Percentiles rank a stretch among this genome's conserved stretches.
Conservation (phyloP, 2,329 filamentous ascomycete species). For the Colletotrichum falcatum region DNA sequence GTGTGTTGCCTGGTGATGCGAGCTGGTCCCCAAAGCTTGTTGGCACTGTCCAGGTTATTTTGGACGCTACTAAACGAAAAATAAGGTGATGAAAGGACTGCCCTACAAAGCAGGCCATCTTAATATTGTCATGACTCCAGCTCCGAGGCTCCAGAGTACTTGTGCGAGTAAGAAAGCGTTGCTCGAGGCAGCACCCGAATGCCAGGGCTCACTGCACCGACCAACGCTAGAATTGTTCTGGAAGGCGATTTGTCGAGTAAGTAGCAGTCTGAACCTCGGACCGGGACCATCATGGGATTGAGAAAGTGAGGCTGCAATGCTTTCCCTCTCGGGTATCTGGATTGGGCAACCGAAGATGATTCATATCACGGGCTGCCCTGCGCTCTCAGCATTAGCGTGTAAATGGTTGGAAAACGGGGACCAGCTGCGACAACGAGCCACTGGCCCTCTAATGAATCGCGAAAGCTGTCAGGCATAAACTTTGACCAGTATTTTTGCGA, state of each 20-base stretch:
- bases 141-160: background rate
- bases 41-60: background rate
- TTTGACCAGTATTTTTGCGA: background rate
- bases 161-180: background rate
- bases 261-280: background rate
- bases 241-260: background rate
- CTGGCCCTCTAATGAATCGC: background rate
- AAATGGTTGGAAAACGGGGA: background rate
- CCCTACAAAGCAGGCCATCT: no score
- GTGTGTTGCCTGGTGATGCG: background rate
- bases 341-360: background rate
- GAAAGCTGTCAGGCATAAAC: background rate
- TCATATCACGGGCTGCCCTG: background rate
- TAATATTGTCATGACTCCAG: no score
- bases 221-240: constrained; percentile 30
- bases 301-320: background rate
- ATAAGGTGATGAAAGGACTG: background rate
- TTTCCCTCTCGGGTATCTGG: background rate
- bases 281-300: background rate
- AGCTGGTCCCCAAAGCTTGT: background rate
- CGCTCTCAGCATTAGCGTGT: background rate
- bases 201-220: background rate
- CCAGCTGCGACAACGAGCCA: background rate
- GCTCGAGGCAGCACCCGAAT: background rate
- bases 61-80: background rate